phyloP scores from a whole-genome alignment of 768 basidiomycete genomes.

The Clitopilus hobsonii region DNA sequence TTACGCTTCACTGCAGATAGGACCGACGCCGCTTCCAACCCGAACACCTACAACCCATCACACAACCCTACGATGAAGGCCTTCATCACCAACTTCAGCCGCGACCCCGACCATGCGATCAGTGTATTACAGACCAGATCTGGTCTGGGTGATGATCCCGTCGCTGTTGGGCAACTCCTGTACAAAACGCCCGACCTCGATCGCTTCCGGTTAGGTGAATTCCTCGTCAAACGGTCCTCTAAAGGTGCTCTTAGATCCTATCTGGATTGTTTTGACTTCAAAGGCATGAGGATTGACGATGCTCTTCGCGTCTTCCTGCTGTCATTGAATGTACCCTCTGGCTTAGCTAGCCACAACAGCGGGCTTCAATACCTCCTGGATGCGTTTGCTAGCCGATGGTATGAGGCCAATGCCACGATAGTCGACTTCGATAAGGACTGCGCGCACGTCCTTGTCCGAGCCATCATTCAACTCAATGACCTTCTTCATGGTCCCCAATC shows the following conservation, averaged over 20 bases:
- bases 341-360: slow-evolving; percentile 28
- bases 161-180: slow-evolving; percentile 68
- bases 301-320: slow-evolving; percentile 88
- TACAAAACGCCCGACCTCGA: slow-evolving; percentile 86
- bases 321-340: slow-evolving; percentile 57
- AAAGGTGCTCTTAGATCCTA: slow-evolving; percentile 77
- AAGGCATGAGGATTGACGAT: slow-evolving; percentile 78
- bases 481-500: slow-evolving; percentile 57
- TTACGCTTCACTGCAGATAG: slow-evolving; percentile 69
- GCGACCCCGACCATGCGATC: slow-evolving; percentile 79
- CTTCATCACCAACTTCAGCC: slow-evolving; percentile 77
- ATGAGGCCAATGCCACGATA: slow-evolving; percentile 76
- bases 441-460: slow-evolving; percentile 69
- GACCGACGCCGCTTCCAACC: slow-evolving; percentile 47
- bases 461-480: slow-evolving; percentile 86
- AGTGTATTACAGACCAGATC: slow-evolving; percentile 61
- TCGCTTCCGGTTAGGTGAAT: slow-evolving; percentile 76
- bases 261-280: slow-evolving; percentile 84
- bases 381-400: slow-evolving; percentile 85
- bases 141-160: slow-evolving; percentile 57
- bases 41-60: slow-evolving; percentile 29
- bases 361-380: slow-evolving; percentile 72
- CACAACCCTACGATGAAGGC: slow-evolving; percentile 62
- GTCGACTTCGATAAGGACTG: slow-evolving; percentile 83
- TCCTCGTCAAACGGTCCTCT: slow-evolving; percentile 70